Conservation (phyloP, 495 filamentous ascomycete species). For the Pseudotulostoma volvatum region DNA sequence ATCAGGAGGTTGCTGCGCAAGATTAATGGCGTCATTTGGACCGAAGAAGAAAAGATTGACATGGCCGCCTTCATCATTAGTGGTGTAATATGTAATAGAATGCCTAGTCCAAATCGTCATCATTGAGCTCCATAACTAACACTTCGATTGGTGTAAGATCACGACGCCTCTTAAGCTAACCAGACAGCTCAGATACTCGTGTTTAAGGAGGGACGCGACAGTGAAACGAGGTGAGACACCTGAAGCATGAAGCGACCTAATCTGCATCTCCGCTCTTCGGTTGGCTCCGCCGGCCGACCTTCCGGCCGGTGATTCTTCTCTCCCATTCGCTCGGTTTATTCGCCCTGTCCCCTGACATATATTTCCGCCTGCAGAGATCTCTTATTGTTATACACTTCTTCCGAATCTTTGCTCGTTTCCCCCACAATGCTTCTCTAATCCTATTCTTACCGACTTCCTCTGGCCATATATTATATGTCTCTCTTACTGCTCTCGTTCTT, state of each 20-base stretch:
- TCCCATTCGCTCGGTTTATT: too few species aligned
- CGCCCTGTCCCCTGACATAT: too few species aligned
- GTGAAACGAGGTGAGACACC: background rate
- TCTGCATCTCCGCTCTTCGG: conserved; percentile 1
- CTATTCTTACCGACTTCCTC: too few species aligned
- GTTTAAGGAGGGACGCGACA: background rate
- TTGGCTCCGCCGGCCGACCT: too few species aligned
- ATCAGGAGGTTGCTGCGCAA: background rate
- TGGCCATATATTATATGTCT: too few species aligned
- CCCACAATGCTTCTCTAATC: too few species aligned
- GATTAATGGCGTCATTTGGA: background rate
- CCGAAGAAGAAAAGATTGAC: background rate
- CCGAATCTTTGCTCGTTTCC: too few species aligned
- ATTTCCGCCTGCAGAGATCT: too few species aligned
- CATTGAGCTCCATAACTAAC: background rate
- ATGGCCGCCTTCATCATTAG: background rate
- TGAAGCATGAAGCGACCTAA: background rate
- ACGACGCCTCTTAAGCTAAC: background rate
- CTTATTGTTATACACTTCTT: too few species aligned
- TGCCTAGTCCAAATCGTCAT: background rate
- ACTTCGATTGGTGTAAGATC: background rate
- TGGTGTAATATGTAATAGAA: background rate
- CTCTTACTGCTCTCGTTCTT: too few species aligned
- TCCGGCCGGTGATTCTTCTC: too few species aligned
- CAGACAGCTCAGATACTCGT: too few species aligned